phyloP scores from a whole-genome alignment of 2,329 filamentous ascomycete species.

The Septoria petroselini region DNA sequence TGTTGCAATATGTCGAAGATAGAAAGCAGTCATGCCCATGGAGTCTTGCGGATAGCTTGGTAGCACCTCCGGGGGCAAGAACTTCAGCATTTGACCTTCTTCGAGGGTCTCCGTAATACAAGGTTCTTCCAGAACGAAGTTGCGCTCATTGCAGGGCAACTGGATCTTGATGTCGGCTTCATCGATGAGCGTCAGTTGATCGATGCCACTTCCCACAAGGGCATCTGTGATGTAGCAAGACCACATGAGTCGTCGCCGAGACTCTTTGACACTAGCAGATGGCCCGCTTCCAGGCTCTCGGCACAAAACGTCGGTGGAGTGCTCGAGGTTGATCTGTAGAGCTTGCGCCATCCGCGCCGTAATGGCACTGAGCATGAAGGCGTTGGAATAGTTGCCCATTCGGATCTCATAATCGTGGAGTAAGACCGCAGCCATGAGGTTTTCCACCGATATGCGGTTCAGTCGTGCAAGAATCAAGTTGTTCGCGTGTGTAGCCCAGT shows the following conservation, averaged over 20 bases:
- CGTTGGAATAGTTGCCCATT: slow-evolving; percentile 28
- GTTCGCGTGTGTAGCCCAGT: slow-evolving; percentile 28
- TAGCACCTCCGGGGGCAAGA: slow-evolving; percentile 23
- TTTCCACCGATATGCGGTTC: slow-evolving; percentile 28
- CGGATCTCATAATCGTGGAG: slow-evolving; percentile 30
- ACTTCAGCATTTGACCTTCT: slow-evolving; percentile 25
- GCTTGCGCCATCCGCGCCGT: slow-evolving; percentile 30
- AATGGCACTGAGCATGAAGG: slow-evolving; percentile 30
- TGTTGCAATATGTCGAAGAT: slow-evolving; percentile 27
- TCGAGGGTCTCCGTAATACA: slow-evolving; percentile 30
- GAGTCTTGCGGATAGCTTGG: slow-evolving; percentile 28
- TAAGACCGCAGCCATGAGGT: slow-evolving; percentile 28
- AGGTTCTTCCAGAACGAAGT: slow-evolving; percentile 28
- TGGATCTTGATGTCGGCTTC: slow-evolving; percentile 31
- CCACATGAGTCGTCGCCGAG: slow-evolving; percentile 30
- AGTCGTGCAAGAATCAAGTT: slow-evolving; percentile 26
- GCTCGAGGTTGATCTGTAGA: slow-evolving; percentile 29
- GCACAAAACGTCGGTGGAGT: slow-evolving; percentile 28
- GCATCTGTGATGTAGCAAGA: slow-evolving; percentile 30
- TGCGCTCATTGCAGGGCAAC: slow-evolving; percentile 29
- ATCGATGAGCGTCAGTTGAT: slow-evolving; percentile 29
- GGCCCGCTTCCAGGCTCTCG: slow-evolving; percentile 23
- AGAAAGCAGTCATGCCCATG: slow-evolving; percentile 30
- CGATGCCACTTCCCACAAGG: slow-evolving; percentile 28
- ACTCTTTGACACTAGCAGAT: slow-evolving; percentile 29